phyloP scores from a whole-genome alignment of 805 yeast genomes.

The Zygoascus flipseniorum region DNA sequence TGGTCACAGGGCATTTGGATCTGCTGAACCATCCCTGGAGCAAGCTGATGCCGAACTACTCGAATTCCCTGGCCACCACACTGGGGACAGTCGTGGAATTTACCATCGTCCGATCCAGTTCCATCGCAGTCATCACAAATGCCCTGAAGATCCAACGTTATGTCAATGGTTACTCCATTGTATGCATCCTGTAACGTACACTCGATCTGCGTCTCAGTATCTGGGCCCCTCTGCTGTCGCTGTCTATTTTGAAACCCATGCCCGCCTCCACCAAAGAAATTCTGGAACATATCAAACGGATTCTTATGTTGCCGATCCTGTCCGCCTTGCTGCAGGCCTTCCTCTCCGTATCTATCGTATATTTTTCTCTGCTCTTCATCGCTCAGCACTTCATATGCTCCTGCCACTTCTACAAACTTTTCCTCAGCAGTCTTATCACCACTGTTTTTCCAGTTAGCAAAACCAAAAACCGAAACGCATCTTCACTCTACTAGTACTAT shows the following conservation, averaged over 20 bases:
- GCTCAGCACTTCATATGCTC: conserved; percentile 81
- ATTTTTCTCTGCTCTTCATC: conserved; percentile 81
- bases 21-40: conserved; percentile 85
- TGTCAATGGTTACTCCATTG: conserved; percentile 55
- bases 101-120: conserved; percentile 75
- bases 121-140: conserved; percentile 76
- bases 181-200: conserved; percentile 59
- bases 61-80: conserved; percentile 75
- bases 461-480: neutral
- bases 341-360: conserved; percentile 82
- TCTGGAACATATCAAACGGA: conserved; percentile 58
- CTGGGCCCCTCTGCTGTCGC: conserved; percentile 44
- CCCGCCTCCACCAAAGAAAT: conserved; percentile 47
- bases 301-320: conserved; percentile 26
- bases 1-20: conserved; percentile 69
- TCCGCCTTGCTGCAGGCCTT: conserved; percentile 44
- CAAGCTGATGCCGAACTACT: conserved; percentile 62
- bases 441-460: conserved; percentile 6
- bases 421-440: conserved; percentile 72
- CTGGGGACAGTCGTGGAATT: conserved; percentile 49
- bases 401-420: conserved; percentile 83
- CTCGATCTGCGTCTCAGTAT: conserved; percentile 47
- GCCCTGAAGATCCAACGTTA: conserved; percentile 60
- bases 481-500: no score
- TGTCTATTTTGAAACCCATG: conserved; percentile 4